Percentiles rank a stretch among this genome's conserved stretches.
phyloP scores from a whole-genome alignment of 805 yeast genomes.

The Saccharomyces kudriavzevii region DNA sequence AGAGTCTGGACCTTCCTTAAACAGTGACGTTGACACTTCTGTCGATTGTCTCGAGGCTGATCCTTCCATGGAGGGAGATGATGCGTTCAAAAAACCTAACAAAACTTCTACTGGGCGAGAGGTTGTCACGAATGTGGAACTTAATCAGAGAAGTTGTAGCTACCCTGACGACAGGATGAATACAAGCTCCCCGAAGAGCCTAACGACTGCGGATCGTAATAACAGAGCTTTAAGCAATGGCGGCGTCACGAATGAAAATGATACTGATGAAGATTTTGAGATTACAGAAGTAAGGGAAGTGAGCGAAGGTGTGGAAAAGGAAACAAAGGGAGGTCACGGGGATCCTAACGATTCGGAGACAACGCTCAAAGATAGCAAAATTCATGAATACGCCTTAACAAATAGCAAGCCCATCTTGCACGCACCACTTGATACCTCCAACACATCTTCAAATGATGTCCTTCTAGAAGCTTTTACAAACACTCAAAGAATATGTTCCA shows the following conservation, averaged over 20 bases:
- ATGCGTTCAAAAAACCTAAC: constrained; percentile 7
- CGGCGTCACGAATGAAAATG: neutral
- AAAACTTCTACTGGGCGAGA: neutral
- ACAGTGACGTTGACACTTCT: neutral
- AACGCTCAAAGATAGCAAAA: constrained; percentile 25
- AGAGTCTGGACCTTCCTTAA: constrained; percentile 1
- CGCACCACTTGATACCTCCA: neutral
- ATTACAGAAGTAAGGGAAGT: constrained; percentile 36
- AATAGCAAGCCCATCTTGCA: neutral
- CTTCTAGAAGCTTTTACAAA: constrained; percentile 34
- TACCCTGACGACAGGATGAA: neutral
- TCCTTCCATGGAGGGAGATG: constrained; percentile 12
- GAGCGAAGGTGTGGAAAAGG: neutral
- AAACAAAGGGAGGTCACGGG: neutral
- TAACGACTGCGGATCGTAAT: neutral
- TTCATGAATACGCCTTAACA: neutral
- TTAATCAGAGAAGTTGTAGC: neutral
- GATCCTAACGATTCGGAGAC: constrained; percentile 1
- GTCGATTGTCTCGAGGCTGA: constrained; percentile 13
- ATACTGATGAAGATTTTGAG: constrained; percentile 31
- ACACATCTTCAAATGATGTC: constrained; percentile 29
- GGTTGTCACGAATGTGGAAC: neutral
- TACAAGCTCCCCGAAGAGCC: neutral
- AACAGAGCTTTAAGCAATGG: neutral
- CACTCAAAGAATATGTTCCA: constrained; percentile 32